Evolutionary conservation across 2,329 filamentous ascomycete species (phyloP).

Genomic region (Ascochyta pisi): DNA sequence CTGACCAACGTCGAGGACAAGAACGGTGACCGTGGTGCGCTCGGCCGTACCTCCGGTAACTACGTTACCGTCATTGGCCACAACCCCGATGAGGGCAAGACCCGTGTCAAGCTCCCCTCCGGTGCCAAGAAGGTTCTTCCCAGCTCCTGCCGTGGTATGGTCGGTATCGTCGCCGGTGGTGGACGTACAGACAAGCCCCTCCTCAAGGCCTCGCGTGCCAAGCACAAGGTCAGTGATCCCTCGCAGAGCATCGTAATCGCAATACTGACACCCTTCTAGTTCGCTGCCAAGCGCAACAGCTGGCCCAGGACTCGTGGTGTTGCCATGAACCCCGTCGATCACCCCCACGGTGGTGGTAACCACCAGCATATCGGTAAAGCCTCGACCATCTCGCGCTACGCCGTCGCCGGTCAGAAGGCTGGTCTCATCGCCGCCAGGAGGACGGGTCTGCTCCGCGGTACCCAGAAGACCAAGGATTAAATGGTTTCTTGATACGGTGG

Average conservation of each 20-base stretch:
- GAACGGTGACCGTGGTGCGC: conserved; percentile 92
- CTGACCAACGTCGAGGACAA: conserved; percentile 99
- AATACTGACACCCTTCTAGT: conserved; percentile 56
- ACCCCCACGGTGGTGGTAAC: conserved; percentile 85
- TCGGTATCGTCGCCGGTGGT: conserved; percentile 98
- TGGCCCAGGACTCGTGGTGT: conserved; percentile 99
- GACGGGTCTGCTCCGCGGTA: conserved; percentile 99
- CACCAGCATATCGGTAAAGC: conserved; percentile 99
- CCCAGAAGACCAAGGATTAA: conserved; percentile 97
- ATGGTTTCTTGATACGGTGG: conserved; percentile 37
- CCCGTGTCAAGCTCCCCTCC: conserved; percentile 97
- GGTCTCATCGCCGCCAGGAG: conserved; percentile 99
- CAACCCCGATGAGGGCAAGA: conserved; percentile 83
- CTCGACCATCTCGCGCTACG: conserved; percentile 98
- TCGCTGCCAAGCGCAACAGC: conserved; percentile 99
- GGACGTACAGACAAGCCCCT: conserved; percentile 99
- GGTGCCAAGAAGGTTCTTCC: conserved; percentile 99
- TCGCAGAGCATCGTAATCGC: background rate
- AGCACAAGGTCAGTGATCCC: conserved; percentile 73
- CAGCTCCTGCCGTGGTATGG: conserved; percentile 94
- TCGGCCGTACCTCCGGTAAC: conserved; percentile 98
- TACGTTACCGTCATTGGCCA: conserved; percentile 77
- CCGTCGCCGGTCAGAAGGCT: conserved; percentile 98
- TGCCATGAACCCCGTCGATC: conserved; percentile 99
- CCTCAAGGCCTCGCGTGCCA: conserved; percentile 98